These are phyloP conservation scores for Hydnomerulius pinastri DNA, from an alignment of 768 basidiomycete species.

Conservation along the genomic window DNA sequence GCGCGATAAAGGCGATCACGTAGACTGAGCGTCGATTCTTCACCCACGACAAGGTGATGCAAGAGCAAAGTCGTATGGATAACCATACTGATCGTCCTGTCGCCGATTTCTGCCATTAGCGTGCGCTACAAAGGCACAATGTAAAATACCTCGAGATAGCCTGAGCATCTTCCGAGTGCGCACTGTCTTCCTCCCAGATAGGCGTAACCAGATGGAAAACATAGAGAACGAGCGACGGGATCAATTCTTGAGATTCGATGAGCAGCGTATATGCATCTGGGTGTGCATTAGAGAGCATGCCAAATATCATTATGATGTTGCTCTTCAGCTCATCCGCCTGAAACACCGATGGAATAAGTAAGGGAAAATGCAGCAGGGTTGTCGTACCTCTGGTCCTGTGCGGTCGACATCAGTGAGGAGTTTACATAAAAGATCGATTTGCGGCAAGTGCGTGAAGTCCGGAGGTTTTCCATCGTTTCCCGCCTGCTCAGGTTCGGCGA, in stretches of 20 bases:
- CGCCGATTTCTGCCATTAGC: conserved; percentile 1
- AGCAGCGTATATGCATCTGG: conserved; percentile 40
- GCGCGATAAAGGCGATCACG: conserved; percentile 60
- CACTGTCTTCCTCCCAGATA: conserved; percentile 68
- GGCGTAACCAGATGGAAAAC: conserved; percentile 52
- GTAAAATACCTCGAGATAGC: conserved; percentile 26
- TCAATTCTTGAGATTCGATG: conserved; percentile 51
- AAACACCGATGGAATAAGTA: neutral
- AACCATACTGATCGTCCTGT: conserved; percentile 52
- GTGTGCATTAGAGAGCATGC: conserved; percentile 41
- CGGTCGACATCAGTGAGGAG: conserved; percentile 46
- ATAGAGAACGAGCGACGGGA: conserved; percentile 66
- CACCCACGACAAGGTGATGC: conserved; percentile 60
- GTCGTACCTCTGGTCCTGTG: conserved; percentile 43
- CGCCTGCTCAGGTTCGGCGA: conserved; percentile 27
- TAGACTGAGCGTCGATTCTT: conserved; percentile 50
- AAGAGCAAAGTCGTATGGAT: conserved; percentile 60
- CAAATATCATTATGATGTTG: conserved; percentile 41
- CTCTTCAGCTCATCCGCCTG: conserved; percentile 40
- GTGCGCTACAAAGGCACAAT: neutral
- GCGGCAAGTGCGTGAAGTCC: conserved; percentile 36
- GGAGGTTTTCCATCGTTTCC: conserved; percentile 18
- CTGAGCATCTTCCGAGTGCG: conserved; percentile 38
- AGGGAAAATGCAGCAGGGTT: neutral
- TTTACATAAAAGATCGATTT: conserved; percentile 52